Evolutionary conservation across 495 filamentous ascomycete genomes (phyloP).

Genomic region (Evansstolkia leycettana): DNA sequence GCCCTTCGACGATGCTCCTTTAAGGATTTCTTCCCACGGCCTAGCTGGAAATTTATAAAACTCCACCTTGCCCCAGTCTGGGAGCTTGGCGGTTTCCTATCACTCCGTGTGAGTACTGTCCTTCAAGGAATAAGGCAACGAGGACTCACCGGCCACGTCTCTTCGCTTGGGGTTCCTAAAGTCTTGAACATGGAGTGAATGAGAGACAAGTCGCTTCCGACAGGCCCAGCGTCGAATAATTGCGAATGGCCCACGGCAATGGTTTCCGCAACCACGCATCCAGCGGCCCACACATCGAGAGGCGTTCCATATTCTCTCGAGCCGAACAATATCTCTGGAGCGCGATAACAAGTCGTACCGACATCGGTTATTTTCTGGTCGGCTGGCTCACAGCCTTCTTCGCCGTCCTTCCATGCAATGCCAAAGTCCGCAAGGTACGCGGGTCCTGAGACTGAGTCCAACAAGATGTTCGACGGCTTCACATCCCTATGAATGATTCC

Average conservation of each 20-base stretch:
- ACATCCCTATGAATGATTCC: slow-evolving; percentile 87
- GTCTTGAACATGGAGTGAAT: slow-evolving; percentile 84
- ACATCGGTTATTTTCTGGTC: slow-evolving; percentile 78
- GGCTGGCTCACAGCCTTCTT: slow-evolving; percentile 46
- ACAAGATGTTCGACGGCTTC: slow-evolving; percentile 82
- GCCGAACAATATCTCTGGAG: slow-evolving; percentile 88
- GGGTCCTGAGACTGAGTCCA: slow-evolving; percentile 52
- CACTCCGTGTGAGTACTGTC: slow-evolving; percentile 2
- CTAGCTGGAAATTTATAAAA: slow-evolving; percentile 41
- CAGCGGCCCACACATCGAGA: slow-evolving; percentile 86
- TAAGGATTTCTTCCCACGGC: slow-evolving; percentile 42
- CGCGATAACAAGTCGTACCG: slow-evolving; percentile 80
- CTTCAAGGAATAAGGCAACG: neutral
- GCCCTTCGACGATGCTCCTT: slow-evolving; percentile 31
- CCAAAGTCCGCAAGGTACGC: slow-evolving; percentile 85
- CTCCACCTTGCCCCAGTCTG: slow-evolving; percentile 56
- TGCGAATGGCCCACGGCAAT: slow-evolving; percentile 32
- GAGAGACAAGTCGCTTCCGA: slow-evolving; percentile 85
- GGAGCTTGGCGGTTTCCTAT: slow-evolving; percentile 42
- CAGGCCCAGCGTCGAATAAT: slow-evolving; percentile 74
- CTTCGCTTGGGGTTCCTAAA: slow-evolving; percentile 67
- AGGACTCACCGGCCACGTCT: slow-evolving; percentile 60
- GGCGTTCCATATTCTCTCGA: slow-evolving; percentile 51
- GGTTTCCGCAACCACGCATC: slow-evolving; percentile 65
- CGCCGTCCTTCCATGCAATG: slow-evolving; percentile 65